Evolutionary conservation across 2,329 filamentous ascomycete species (phyloP), one percentile per base, ranked within the genome.

Genomic region (Pyrenophora seminiperda): DNA sequence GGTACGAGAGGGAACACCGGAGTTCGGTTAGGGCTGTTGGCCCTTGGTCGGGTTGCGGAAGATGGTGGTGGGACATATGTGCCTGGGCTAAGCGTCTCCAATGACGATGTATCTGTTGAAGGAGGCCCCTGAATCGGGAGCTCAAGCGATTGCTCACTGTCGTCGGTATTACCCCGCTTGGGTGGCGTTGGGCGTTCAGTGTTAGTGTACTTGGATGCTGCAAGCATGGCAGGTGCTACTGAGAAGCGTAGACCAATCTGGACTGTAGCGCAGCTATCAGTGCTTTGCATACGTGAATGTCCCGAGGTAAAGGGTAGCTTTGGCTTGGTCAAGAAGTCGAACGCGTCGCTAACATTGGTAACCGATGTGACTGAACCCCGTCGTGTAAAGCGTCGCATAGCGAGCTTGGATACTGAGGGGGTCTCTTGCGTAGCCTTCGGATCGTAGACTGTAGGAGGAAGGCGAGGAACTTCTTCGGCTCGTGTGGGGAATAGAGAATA

Each of bases 221-320:
- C 66, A 47, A 74, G 68, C 14, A 68, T 68, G 3, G 71, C 71
- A 11, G 72, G 72, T 10, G 70, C 72, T 5, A 75, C 54, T n/a
- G 86, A 89, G 47, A 90, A 77, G 9, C 87, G 81, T 13, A 90
- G 76, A 1, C 86, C 87, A 42, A 90, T 89, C 64, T 89, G 86
- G 9, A 90, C 86, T 0, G 86, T 89, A 18, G 85, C 85, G 7
- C 83, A 83, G 36, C 86, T 89, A 13, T 77, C 78, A 33, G 84
- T 76, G 1, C 86, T 90, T 4, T 84, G 85, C 50, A 83, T 78
- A 36, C 85, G 79, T 14, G 76, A 74, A n/a, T 78, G 75, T 7
- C 57, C 54, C 11, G 68, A 64, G 4, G 70, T 71, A 33, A 73
- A 72, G 42, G 77, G 76, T 33, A 73, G 74, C 38, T 59, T 62